Evolutionary conservation across 2,329 filamentous ascomycete genomes (phyloP), one percentile per base, ranked within the genome.

Genomic region (Fusarium guadeloupense): DNA sequence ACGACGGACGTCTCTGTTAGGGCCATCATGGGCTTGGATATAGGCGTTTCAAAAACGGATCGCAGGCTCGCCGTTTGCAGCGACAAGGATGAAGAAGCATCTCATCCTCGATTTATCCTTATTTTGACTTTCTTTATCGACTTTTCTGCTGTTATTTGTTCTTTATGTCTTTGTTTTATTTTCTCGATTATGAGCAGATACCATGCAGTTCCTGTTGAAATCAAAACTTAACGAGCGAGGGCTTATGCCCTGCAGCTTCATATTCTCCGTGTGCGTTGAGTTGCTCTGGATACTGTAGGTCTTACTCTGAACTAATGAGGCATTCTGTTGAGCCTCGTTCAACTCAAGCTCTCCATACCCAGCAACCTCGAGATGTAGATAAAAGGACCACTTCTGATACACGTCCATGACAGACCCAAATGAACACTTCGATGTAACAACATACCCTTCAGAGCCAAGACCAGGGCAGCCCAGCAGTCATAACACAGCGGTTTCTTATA

Each of bases 61-160:
- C 42, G 59, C 58, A 55, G 61, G 63, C 62, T 54, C 58, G 50
- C 51, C 47, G 58, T 66, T 58, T 50, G 16, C 30, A 41, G 25
- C 28, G 35, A 48, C 6, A 47, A 28, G 23, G 34, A 45, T 40
- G 30, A 34, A 23, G 35, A 44, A 50, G 46, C 16, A 40, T 44
- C 37, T 40, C 28, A 23, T 44, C 30, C 23, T 59, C 49, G 49
- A 31, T 54, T 45, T 46, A n/a, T 31, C 48, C 44, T 25, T 37
- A 5, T 43, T 33, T 45, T 25, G 34, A 35, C 35, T 44, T 9
- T 16, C 14, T 25, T 45, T 35, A 45, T 23, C 16, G 19, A 19
- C 50, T 42, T 40, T 25, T 28, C 16, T 21, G 12, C 38, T 17
- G 23, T 50, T 40, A 6, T 33, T 41, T 19, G 21, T 30, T 47